A percentile compares a stretch with the other conserved stretches of the same genome.
These are phyloP conservation scores for Camelina laxa DNA, from an alignment of 345 rosid genomes.

Conservation along the genomic window DNA sequence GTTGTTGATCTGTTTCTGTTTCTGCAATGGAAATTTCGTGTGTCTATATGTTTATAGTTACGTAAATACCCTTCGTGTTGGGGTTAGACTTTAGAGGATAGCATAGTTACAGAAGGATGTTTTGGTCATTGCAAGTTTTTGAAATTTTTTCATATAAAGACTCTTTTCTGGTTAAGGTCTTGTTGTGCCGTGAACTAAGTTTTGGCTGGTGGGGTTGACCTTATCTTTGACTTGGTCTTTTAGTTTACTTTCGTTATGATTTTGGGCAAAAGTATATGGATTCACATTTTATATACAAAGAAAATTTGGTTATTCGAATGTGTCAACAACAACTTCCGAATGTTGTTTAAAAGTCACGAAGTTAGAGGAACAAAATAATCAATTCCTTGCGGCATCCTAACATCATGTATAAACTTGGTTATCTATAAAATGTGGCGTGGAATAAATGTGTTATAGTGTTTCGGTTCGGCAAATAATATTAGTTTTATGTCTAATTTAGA, in stretches of 20 bases:
- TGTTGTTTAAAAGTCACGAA: not conserved
- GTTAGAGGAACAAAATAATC: not conserved
- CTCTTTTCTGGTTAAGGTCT: not conserved
- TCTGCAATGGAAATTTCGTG: not conserved
- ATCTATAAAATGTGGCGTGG: not conserved
- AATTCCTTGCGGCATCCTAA: slow-evolving; percentile 3
- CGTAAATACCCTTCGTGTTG: not conserved
- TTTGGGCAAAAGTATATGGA: not conserved
- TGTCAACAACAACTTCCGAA: slow-evolving; percentile 19
- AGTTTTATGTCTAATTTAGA: not conserved
- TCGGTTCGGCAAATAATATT: not conserved
- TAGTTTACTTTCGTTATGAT: not conserved
- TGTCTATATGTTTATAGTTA: not conserved
- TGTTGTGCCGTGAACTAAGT: slow-evolving; percentile 37
- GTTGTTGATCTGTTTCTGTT: slow-evolving; percentile 39
- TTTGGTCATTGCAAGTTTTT: slow-evolving; percentile 3
- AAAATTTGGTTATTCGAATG: not conserved
- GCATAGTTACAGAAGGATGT: not conserved
- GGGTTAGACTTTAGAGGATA: not conserved
- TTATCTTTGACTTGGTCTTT: slow-evolving; percentile 38
- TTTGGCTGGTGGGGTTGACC: slow-evolving; percentile 37
- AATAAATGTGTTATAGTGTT: not conserved
- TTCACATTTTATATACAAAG: not conserved
- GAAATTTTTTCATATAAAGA: not conserved
- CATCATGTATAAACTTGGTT: too few species aligned